Conservation (phyloP, 192 early-diverging fungal species). For the Backusella westeae region DNA sequence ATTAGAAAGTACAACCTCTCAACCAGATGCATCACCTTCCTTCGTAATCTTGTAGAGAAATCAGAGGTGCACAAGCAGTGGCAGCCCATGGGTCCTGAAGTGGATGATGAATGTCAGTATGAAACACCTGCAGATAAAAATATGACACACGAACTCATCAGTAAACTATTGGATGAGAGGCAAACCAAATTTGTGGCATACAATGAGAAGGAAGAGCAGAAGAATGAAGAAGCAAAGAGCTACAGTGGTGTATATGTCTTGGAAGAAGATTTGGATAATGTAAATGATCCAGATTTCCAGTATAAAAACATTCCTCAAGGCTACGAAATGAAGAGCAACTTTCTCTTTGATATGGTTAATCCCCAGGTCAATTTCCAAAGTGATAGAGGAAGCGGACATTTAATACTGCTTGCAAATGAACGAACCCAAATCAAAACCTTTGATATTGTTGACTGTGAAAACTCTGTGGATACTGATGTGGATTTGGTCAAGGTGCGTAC, state of each 20-base stretch:
- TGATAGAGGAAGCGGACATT: slow-evolving; percentile 37
- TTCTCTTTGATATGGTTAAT: slow-evolving; percentile 60
- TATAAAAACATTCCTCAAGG: slow-evolving; percentile 52
- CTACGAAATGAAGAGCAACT: slow-evolving; percentile 50
- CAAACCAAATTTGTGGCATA: slow-evolving; percentile 34
- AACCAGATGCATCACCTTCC: slow-evolving; percentile 67
- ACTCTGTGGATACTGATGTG: slow-evolving; percentile 33
- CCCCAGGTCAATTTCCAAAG: slow-evolving; percentile 70
- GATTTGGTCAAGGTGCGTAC: slow-evolving; percentile 53
- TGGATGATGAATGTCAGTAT: not conserved
- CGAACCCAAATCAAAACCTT: slow-evolving; percentile 55
- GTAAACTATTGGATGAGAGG: slow-evolving; percentile 42
- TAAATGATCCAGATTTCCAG: slow-evolving; percentile 40
- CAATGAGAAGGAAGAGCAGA: slow-evolving; percentile 36
- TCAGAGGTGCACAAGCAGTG: not conserved
- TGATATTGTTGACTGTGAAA: slow-evolving; percentile 50
- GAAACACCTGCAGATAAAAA: slow-evolving; percentile 4
- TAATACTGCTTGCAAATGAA: slow-evolving; percentile 55
- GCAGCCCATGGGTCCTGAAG: not conserved
- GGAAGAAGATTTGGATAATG: slow-evolving; percentile 4
- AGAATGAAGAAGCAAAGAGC: slow-evolving; percentile 4
- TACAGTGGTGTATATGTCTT: not conserved
- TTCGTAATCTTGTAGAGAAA: slow-evolving; percentile 53
- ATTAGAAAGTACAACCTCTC: slow-evolving; percentile 78
- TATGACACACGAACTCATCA: slow-evolving; percentile 40